Evolutionary conservation across 495 filamentous ascomycete species (phyloP), one percentile per base, ranked within the genome.

Genomic region (Durotheca rogersii): DNA sequence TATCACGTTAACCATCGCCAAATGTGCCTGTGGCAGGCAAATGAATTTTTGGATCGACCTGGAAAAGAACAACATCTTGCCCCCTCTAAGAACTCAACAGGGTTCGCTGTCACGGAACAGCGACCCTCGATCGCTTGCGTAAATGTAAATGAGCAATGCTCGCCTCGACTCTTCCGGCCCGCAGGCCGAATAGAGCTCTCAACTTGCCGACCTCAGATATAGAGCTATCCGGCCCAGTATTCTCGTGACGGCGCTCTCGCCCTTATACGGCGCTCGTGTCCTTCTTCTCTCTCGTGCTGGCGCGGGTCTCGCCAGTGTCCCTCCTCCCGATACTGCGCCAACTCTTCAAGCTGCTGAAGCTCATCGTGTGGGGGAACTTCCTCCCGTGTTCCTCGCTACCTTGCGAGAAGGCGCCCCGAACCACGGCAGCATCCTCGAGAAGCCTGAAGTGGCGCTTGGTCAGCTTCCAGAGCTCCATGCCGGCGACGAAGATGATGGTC

Each of bases 381-480:
- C 58, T 61, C 6, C 61, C 54, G 12, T 36, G 43, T 9, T 65
- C 62, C 30, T 75, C 72, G 33, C 70, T 63, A 7, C 73, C 74
- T 58, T 77, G 74, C 11, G 61, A 64, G 61, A 73, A 73, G 2
- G 51, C 40, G 30, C 70, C 72, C 36, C 62, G 47, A 6, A 67
- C 61, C 4, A 73, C 72, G 44, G 65, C 63, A 35, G 67, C 60
- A 30, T 75, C 73, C 42, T 75, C 65, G 11, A 77, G 60, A n/a
- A 75, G 65, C 15, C 67, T 58, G 37, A 68, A 66, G 19, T 36
- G 27, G 31, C 85, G 72, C 72, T 89, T 89, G 25, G 65, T 55
- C 35, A 67, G 76, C 67, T 88, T 88, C 83, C 85, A 88, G 33
- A 71, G 68, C 69, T 89, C 86, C 25, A 87, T 71, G 32, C 82